These are phyloP conservation scores for Heliosperma pusillum DNA, from an alignment of 148 eudicot genomes.

Conservation along the genomic window DNA sequence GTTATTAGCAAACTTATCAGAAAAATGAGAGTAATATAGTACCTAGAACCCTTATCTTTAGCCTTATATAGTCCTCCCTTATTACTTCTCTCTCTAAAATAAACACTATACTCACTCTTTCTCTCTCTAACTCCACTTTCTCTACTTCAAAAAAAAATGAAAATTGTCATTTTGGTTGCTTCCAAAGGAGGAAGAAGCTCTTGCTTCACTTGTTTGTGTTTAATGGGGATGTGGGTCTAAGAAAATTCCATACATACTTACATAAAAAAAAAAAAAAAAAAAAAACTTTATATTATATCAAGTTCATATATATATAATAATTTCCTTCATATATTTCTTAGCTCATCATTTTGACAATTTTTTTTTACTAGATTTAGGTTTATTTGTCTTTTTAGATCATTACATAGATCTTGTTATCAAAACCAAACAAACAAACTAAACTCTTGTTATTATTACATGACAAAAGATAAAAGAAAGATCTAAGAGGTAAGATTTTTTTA, in stretches of 20 bases:
- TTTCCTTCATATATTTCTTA: too few species aligned
- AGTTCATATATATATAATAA: too few species aligned
- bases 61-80: constrained; percentile 25
- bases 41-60: constrained; percentile 32
- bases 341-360: constrained; percentile 15
- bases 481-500: too few species aligned
- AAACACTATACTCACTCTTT: constrained; percentile 2
- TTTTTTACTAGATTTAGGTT: constrained; percentile 33
- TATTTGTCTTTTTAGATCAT: constrained; percentile 28
- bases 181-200: constrained; percentile 61
- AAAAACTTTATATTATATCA: too few species aligned
- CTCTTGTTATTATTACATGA: too few species aligned
- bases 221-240: constrained; percentile 20
- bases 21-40: constrained; percentile 35
- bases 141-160: constrained; percentile 36
- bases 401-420: constrained; percentile 21
- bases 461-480: too few species aligned
- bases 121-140: constrained; percentile 27
- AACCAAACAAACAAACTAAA: too few species aligned
- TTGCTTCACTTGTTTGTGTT: constrained; percentile 25
- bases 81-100: constrained; percentile 20
- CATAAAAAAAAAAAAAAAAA: too few species aligned
- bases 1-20: constrained; percentile 29
- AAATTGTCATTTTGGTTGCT: constrained; percentile 60
- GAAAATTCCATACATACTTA: constrained; percentile 5